phyloP scores from a whole-genome alignment of 2,329 filamentous ascomycete species.

The Mollisia scopiformis region DNA sequence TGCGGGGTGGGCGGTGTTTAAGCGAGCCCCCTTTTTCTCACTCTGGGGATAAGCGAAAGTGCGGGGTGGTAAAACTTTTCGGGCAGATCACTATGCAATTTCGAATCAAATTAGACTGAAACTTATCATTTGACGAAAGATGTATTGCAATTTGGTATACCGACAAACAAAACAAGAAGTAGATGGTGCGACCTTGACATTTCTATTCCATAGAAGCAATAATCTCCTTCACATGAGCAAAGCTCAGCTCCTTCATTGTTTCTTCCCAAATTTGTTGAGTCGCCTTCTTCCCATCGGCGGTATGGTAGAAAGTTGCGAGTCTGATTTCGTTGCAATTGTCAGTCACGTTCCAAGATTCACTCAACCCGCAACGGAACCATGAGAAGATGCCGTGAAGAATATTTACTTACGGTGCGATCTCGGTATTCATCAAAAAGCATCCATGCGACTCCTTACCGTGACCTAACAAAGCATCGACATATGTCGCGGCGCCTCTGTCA shows the following conservation, averaged over 20 bases:
- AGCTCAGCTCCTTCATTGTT: background rate
- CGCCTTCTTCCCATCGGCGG: background rate
- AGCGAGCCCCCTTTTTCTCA: too few species aligned
- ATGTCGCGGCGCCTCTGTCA: slow-evolving; percentile 47
- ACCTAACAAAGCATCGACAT: slow-evolving; percentile 47
- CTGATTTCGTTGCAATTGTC: background rate
- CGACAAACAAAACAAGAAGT: too few species aligned
- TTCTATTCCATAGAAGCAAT: background rate
- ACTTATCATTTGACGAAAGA: too few species aligned
- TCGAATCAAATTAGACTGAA: too few species aligned
- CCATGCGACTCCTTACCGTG: slow-evolving; percentile 55
- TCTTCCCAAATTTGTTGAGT: background rate
- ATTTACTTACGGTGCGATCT: slow-evolving; percentile 46
- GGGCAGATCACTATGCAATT: too few species aligned
- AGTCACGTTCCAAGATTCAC: background rate
- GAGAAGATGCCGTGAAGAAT: background rate
- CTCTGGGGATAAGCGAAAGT: too few species aligned
- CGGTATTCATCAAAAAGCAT: slow-evolving; percentile 51
- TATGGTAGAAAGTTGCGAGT: background rate
- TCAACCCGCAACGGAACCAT: background rate
- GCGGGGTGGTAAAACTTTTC: too few species aligned
- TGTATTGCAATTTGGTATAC: too few species aligned
- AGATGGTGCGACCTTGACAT: too few species aligned
- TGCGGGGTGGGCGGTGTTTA: too few species aligned
- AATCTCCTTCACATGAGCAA: background rate